phyloP scores from a whole-genome alignment of 306 rosid genomes.

The Morella rubra region DNA sequence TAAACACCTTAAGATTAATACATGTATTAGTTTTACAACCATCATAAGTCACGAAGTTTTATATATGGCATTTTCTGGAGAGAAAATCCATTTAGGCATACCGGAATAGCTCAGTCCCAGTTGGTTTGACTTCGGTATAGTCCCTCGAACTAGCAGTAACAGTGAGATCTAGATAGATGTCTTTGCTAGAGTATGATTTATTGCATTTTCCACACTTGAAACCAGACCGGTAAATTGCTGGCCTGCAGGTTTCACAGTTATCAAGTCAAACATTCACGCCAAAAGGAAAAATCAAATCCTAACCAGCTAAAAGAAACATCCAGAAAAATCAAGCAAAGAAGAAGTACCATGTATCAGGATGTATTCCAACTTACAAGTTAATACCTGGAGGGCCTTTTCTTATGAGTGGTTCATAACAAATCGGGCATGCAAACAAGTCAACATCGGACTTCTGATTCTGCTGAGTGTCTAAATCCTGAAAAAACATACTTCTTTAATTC shows the following conservation, averaged over 20 bases:
- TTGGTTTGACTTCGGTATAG: slow-evolving; percentile 69
- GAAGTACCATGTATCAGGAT: slow-evolving; percentile 6
- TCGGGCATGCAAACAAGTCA: slow-evolving; percentile 75
- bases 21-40: not conserved
- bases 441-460: slow-evolving; percentile 38
- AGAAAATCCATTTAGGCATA: slow-evolving; percentile 19
- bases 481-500: slow-evolving; percentile 9
- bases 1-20: slow-evolving; percentile 2
- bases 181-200: slow-evolving; percentile 83
- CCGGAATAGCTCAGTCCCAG: slow-evolving; percentile 75
- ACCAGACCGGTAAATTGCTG: slow-evolving; percentile 87
- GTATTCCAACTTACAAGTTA: slow-evolving; percentile 61
- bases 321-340: not conserved
- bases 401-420: slow-evolving; percentile 82
- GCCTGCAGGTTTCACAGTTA: slow-evolving; percentile 44
- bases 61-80: not conserved
- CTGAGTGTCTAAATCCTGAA: slow-evolving; percentile 45
- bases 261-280: slow-evolving; percentile 12
- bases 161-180: slow-evolving; percentile 73
- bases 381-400: slow-evolving; percentile 87
- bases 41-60: not conserved
- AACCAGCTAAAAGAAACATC: slow-evolving; percentile 16
- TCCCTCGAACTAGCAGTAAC: slow-evolving; percentile 70
- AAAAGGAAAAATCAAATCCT: not conserved
- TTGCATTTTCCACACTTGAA: slow-evolving; percentile 79